Evolutionary conservation across 1,284 basidiomycete genomes (phyloP), one percentile per base, ranked within the genome.

Genomic region (Laetiporus sulphureus): DNA sequence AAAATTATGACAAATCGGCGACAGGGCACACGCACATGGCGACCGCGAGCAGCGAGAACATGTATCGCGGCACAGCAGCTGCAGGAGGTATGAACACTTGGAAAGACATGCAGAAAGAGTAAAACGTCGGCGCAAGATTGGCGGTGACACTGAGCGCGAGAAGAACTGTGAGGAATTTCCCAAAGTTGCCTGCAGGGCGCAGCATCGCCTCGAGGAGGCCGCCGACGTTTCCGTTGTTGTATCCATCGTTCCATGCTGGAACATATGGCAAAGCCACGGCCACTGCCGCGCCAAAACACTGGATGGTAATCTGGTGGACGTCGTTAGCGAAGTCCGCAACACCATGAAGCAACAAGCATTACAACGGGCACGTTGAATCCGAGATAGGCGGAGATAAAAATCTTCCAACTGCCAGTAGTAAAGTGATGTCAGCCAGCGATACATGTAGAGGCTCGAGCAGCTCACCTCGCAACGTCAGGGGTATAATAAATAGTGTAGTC

Each of bases 101-200:
- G 46, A 91, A 73, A 53, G 79, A 85, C 44, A 94, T 71, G n/a
- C 85, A 81, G 45, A 89, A 78, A 34, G 83, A 87, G 61, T 95
- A 94, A 51, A 91, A 80, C 10, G 83, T 88, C 4, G 82, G 78
- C 4, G 88, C 85, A 43, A 91, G 87, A 65, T 95, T 96, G 3
- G 79, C 89, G 2, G 80, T 78, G 23, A 91, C 85, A 41, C 83
- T 88, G 21, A 94, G 66, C 38, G 83, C 83, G 42, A 92, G 68
- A 38, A 87, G 64, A n/a, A 94, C 87, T 11, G 86, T 88, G 42
- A 95, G 69, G 66, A 96, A 91, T 57, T 88, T 84, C 2, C 90
- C 88, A 57, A 93, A 93, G 29, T 80, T 77, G 19, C 77, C 77
- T 0, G 69, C 68, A 1, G 84, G 83, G 5, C 66, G 67, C 1